phyloP scores from a whole-genome alignment of 2,329 filamentous ascomycete species.

The Aspergillus sp. region DNA sequence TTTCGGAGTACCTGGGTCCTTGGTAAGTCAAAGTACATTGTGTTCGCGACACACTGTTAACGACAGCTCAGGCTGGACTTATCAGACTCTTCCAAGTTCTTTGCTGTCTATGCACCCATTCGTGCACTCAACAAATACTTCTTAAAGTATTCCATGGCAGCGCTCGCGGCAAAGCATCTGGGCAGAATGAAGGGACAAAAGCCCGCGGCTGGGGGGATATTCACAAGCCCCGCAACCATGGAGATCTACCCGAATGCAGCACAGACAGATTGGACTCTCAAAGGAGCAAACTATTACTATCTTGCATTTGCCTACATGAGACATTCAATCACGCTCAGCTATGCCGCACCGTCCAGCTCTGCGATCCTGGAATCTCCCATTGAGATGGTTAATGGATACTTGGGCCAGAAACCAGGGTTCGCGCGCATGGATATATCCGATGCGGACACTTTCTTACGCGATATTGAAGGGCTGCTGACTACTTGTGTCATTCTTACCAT shows the following conservation, averaged over 20 bases:
- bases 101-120: constrained; percentile 31
- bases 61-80: constrained; percentile 26
- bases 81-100: constrained; percentile 36
- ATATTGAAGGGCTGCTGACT: constrained; percentile 53
- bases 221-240: constrained; percentile 42
- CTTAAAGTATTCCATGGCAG: constrained; percentile 31
- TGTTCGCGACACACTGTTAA: constrained; percentile 7
- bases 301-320: constrained; percentile 48
- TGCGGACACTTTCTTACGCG: constrained; percentile 28
- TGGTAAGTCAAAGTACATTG: constrained; percentile 20
- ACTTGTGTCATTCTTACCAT: constrained; percentile 56
- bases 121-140: constrained; percentile 29
- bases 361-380: constrained; percentile 24
- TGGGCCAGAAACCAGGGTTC: constrained; percentile 12
- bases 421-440: constrained; percentile 4
- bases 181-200: constrained; percentile 25
- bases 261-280: constrained; percentile 53
- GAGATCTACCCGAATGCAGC: constrained; percentile 45
- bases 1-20: constrained; percentile 27
- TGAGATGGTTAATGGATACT: constrained; percentile 20
- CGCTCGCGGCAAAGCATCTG: constrained; percentile 36
- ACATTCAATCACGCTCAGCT: constrained; percentile 28
- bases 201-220: constrained; percentile 16
- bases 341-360: constrained; percentile 23
- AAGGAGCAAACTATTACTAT: constrained; percentile 56